phyloP scores from a whole-genome alignment of 2,329 filamentous ascomycete species.

The Dothistroma septosporum region DNA sequence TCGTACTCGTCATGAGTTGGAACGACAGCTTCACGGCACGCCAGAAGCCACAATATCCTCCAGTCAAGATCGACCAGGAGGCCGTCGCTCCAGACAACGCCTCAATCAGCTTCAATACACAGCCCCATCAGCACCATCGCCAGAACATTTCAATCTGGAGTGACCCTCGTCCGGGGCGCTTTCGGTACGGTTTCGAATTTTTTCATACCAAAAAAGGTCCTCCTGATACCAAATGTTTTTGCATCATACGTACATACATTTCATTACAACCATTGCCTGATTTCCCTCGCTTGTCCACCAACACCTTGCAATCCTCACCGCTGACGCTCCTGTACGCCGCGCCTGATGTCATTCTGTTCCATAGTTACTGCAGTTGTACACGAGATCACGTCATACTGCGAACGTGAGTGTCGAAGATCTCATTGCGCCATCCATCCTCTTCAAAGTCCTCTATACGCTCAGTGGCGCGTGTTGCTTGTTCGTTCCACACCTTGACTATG shows the following conservation, averaged over 20 bases:
- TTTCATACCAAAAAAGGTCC: neutral
- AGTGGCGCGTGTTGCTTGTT: slow-evolving; percentile 65
- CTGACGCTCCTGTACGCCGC: neutral
- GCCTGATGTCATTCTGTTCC: neutral
- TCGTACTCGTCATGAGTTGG: neutral
- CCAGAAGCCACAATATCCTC: neutral
- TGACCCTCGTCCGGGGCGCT: neutral
- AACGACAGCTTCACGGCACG: neutral
- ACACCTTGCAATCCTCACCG: neutral
- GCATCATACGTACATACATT: neutral
- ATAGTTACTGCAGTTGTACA: neutral
- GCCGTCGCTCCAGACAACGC: neutral
- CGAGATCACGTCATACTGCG: slow-evolving; percentile 20
- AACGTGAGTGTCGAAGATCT: slow-evolving; percentile 60
- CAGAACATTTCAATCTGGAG: no score
- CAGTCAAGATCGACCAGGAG: neutral
- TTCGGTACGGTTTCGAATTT: neutral
- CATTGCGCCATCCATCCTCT: slow-evolving; percentile 73
- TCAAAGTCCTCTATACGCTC: slow-evolving; percentile 73
- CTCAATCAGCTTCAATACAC: neutral
- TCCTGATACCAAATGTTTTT: neutral
- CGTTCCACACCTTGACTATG: slow-evolving; percentile 83
- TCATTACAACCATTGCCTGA: neutral
- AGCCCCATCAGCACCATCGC: neutral
- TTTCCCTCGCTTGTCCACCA: neutral